These are phyloP conservation scores for Bipolaris gigantea DNA, from an alignment of 2,329 filamentous ascomycete species.

Conservation along the genomic window DNA sequence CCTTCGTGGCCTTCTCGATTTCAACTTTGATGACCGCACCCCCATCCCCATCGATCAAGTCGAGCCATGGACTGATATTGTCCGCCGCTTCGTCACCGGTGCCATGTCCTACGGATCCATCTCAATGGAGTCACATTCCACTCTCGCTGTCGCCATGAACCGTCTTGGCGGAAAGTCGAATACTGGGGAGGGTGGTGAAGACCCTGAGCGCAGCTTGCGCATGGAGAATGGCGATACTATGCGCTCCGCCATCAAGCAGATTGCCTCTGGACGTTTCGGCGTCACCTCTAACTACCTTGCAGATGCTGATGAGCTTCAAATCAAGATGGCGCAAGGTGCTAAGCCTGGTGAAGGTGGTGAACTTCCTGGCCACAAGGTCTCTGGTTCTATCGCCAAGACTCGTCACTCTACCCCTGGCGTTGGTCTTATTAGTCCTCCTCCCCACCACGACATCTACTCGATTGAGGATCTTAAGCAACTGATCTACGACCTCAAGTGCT, in stretches of 20 bases:
- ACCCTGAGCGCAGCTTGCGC: constrained; percentile 83
- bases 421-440: constrained; percentile 91
- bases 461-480: constrained; percentile 98
- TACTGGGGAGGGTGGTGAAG: constrained; percentile 95
- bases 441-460: constrained; percentile 97
- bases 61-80: constrained; percentile 97
- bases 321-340: constrained; percentile 98
- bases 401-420: constrained; percentile 96
- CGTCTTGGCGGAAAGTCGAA: constrained; percentile 95
- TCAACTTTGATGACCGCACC: constrained; percentile 85
- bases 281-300: constrained; percentile 94
- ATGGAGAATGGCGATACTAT: constrained; percentile 94
- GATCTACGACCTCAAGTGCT: constrained; percentile 97
- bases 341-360: constrained; percentile 98
- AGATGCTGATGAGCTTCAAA: constrained; percentile 94
- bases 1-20: constrained; percentile 89
- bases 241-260: constrained; percentile 96
- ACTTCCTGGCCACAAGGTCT: constrained; percentile 94
- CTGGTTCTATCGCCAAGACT: constrained; percentile 88
- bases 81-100: constrained; percentile 92
- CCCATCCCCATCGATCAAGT: constrained; percentile 95
- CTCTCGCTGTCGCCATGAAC: constrained; percentile 95
- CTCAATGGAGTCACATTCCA: constrained; percentile 97
- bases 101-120: constrained; percentile 99
- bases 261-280: constrained; percentile 93